These are phyloP conservation scores for Corchorus capsularis DNA, from an alignment of 345 rosid species.

Conservation along the genomic window DNA sequence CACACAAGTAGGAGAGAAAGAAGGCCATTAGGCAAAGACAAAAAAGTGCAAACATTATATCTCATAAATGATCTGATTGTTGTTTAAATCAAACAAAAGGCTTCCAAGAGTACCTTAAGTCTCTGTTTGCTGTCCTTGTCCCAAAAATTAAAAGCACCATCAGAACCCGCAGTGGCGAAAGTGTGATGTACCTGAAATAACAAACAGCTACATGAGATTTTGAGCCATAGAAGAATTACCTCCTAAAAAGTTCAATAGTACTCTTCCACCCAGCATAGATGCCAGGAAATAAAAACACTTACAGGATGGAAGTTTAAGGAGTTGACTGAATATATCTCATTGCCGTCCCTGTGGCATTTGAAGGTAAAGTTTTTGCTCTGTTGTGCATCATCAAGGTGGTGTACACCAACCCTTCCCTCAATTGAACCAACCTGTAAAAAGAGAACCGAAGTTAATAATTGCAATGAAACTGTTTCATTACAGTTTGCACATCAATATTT, in stretches of 20 bases:
- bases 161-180: slow-evolving; percentile 97
- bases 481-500: neutral
- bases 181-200: slow-evolving; percentile 81
- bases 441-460: neutral
- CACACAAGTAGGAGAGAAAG: neutral
- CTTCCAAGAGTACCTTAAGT: slow-evolving; percentile 66
- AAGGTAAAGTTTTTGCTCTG: slow-evolving; percentile 88
- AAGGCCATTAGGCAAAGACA: neutral
- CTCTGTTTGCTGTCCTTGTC: slow-evolving; percentile 99
- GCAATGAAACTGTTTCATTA: neutral
- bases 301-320: slow-evolving; percentile 95
- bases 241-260: neutral
- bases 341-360: slow-evolving; percentile 94
- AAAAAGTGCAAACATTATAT: neutral
- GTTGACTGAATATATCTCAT: slow-evolving; percentile 92
- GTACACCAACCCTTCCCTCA: slow-evolving; percentile 98
- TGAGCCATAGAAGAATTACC: neutral
- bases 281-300: slow-evolving; percentile 32
- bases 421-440: slow-evolving; percentile 83
- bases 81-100: neutral
- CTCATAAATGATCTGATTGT: neutral
- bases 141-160: slow-evolving; percentile 98
- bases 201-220: slow-evolving; percentile 16
- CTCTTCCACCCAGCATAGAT: neutral
- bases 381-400: slow-evolving; percentile 90